phyloP scores from a whole-genome alignment of 2,329 filamentous ascomycete genomes.

The Fusarium guadeloupense region DNA sequence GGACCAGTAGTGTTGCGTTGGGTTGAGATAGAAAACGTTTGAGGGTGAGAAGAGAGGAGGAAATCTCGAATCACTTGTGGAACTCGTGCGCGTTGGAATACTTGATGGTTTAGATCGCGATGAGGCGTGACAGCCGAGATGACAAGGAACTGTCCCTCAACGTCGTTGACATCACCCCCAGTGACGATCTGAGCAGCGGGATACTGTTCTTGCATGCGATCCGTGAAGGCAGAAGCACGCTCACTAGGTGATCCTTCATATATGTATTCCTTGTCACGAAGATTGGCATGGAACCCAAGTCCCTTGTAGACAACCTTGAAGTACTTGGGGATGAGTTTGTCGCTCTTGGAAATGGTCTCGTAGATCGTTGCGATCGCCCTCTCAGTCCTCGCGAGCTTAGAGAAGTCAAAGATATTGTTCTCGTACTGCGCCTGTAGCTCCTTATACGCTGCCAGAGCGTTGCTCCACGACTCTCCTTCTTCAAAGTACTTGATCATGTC shows the following conservation, averaged over 20 bases:
- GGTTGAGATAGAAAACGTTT: conserved; percentile 79
- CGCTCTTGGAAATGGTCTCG: conserved; percentile 85
- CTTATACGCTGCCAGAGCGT: conserved; percentile 85
- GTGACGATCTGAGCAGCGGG: conserved; percentile 84
- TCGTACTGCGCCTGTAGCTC: conserved; percentile 94
- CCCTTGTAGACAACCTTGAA: conserved; percentile 92
- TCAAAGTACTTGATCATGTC: conserved; percentile 95
- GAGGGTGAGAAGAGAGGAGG: conserved; percentile 79
- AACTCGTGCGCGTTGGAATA: conserved; percentile 89
- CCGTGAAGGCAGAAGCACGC: conserved; percentile 81
- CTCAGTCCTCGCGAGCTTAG: conserved; percentile 88
- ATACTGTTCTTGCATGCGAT: conserved; percentile 91
- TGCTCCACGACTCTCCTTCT: conserved; percentile 92
- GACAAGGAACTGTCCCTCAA: conserved; percentile 90
- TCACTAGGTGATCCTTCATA: conserved; percentile 85
- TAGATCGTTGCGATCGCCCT: conserved; percentile 92
- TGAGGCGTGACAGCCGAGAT: conserved; percentile 83
- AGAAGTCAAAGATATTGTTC: conserved; percentile 86
- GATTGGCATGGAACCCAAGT: conserved; percentile 80
- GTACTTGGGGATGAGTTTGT: conserved; percentile 81
- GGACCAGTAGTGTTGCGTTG: conserved; percentile 74
- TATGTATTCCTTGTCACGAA: conserved; percentile 92
- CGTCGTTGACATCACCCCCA: conserved; percentile 74
- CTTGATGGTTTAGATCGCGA: conserved; percentile 81
- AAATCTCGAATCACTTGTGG: conserved; percentile 87